phyloP scores from a whole-genome alignment of 345 rosid genomes.

The Rhizophora apiculata region DNA sequence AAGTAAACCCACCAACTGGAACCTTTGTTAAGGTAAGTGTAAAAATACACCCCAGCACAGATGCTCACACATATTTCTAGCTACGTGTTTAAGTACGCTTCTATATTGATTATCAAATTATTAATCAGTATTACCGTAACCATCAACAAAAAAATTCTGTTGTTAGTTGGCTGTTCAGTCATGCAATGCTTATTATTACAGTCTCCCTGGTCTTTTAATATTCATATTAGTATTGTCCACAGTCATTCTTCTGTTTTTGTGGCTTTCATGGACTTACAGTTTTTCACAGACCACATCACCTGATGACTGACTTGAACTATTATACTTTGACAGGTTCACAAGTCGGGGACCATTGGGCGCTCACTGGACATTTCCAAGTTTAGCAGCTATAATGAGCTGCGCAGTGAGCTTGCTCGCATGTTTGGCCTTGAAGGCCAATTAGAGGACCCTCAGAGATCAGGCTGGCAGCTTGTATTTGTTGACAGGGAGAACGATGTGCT shows the following conservation, averaged over 20 bases:
- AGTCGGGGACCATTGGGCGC: slow-evolving; percentile 45
- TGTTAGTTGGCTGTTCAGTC: too few species aligned
- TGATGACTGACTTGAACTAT: slow-evolving; percentile 3
- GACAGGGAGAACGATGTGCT: slow-evolving; percentile 55
- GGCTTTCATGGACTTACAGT: neutral
- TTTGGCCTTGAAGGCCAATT: slow-evolving; percentile 55
- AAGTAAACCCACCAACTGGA: slow-evolving; percentile 39
- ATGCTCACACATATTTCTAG: too few species aligned
- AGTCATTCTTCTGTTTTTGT: neutral
- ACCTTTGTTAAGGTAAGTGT: slow-evolving; percentile 49
- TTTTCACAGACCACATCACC: neutral
- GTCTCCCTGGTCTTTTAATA: too few species aligned
- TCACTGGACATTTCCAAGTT: slow-evolving; percentile 49
- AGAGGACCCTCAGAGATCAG: slow-evolving; percentile 55
- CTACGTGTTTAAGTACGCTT: too few species aligned
- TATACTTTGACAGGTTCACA: slow-evolving; percentile 36
- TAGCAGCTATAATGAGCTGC: slow-evolving; percentile 49
- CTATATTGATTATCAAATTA: too few species aligned
- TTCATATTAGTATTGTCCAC: neutral
- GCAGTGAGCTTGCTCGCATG: slow-evolving; percentile 42
- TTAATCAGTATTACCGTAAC: too few species aligned
- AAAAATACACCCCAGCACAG: too few species aligned
- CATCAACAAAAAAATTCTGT: too few species aligned
- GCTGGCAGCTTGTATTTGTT: slow-evolving; percentile 61
- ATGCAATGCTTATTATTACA: too few species aligned